Base-by-base conservation (phyloP, 1,284 basidiomycete genomes). In the Ustanciosporium gigantosporum region DNA sequence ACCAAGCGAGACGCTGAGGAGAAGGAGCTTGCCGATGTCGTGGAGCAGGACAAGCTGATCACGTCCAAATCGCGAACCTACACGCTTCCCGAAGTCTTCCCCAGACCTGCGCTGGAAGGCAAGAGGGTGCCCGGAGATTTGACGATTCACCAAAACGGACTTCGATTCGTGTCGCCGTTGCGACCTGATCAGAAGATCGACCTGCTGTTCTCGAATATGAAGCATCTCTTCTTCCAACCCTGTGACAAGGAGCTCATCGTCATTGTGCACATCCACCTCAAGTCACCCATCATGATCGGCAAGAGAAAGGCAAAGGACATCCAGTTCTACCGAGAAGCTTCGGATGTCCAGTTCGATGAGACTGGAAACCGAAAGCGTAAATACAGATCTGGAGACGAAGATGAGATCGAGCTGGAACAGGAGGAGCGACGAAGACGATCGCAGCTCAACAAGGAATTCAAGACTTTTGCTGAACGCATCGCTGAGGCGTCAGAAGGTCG, bases 261-360 rank as follows among this genome's bases (percentile, higher is more conserved):
- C 41, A 88, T 98, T 52, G 85, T 97, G 25, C 95, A 98, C 78
- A 81, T 96, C 45, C 91, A 98, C 78, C 84, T 98, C 56, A 95
- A 87, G 79, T 86, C 91, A 2, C 95, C 95, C 3, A 98, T 98
- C 79, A 93, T 98, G 84, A 89, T 98, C 67, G 94, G 95, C 60
- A 98, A 98, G 84, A 94, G 92, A 81, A 98, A 98, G 80, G 88
- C 93, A 16, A 89, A 88, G 87, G 95, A 99, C 77, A 86, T 98
- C 8, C 95, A 98, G 84, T 97, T 98, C 80, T 95, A 90, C 82
- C 89, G 95, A 20, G 95, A 99, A 81, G 95, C 93, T 2, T 90
- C 91, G 0, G 95, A 99, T 73, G 91, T 94, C 27, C 90, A 94
- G 66, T 98, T 97, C 74, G 95, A 98, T 75, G 95, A 98, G 80